Evolutionary conservation across 2,329 filamentous ascomycete genomes (phyloP).

Genomic region (Anthostomella pinea): DNA sequence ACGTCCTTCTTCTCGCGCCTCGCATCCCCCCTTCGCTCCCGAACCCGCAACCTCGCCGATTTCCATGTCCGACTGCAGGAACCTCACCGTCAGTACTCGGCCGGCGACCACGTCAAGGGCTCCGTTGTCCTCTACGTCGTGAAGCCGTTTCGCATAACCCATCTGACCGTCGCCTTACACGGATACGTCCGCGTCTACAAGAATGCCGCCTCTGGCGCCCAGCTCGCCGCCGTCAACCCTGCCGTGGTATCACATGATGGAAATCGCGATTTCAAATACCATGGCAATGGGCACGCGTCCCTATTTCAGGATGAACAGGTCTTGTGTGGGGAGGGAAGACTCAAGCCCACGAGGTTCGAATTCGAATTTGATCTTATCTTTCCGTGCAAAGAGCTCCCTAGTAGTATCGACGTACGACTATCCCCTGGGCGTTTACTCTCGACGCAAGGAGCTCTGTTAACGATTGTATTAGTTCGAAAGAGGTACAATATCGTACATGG

Average conservation of each 20-base stretch:
- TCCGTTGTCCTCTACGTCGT: conserved; percentile 69
- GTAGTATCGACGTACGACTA: conserved; percentile 82
- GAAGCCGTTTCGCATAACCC: conserved; percentile 74
- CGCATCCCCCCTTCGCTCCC: conserved; percentile 48
- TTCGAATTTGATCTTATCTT: conserved; percentile 76
- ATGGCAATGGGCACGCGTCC: conserved; percentile 74
- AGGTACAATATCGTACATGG: conserved; percentile 86
- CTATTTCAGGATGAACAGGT: conserved; percentile 81
- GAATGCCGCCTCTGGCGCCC: conserved; percentile 56
- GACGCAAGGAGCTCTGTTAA: conserved; percentile 12
- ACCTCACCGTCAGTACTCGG: conserved; percentile 72
- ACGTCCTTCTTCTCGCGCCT: conserved; percentile 53
- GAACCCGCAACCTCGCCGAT: conserved; percentile 66
- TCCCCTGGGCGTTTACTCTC: conserved; percentile 11
- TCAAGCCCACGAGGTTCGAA: conserved; percentile 72
- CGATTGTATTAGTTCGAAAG: conserved; percentile 73
- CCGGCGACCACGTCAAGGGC: conserved; percentile 72
- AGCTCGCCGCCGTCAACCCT: conserved; percentile 42
- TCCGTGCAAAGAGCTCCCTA: conserved; percentile 69
- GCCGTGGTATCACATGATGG: conserved; percentile 37
- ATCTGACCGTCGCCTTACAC: conserved; percentile 74
- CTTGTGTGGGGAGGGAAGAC: conserved; percentile 72
- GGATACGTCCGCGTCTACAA: conserved; percentile 79
- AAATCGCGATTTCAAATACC: conserved; percentile 51
- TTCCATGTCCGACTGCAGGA: conserved; percentile 77